phyloP scores from a whole-genome alignment of 768 basidiomycete genomes.

The Melanogaster broomeanus region DNA sequence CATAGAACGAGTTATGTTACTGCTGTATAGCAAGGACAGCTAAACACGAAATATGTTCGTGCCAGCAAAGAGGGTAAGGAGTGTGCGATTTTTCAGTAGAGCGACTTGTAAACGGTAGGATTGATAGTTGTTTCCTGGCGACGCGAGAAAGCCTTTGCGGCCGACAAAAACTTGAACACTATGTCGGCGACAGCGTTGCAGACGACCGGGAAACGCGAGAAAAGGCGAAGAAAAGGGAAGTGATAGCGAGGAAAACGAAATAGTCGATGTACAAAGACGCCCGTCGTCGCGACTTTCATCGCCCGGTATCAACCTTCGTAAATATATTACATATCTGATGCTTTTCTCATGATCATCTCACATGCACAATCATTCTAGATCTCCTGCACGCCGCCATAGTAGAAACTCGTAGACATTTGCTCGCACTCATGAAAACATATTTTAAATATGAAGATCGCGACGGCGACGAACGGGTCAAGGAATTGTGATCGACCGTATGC shows the following conservation, averaged over 20 bases:
- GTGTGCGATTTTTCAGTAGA: conserved; percentile 33
- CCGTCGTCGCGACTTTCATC: conserved; percentile 4
- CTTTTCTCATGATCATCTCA: too few species aligned
- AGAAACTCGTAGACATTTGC: not conserved
- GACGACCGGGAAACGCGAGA: conserved; percentile 13
- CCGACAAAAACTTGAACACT: conserved; percentile 1
- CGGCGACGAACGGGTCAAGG: too few species aligned
- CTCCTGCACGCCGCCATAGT: too few species aligned
- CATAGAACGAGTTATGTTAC: conserved; percentile 34
- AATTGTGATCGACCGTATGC: not conserved
- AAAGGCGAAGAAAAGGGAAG: conserved; percentile 10
- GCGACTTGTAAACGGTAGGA: conserved; percentile 4
- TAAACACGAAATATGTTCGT: conserved; percentile 19
- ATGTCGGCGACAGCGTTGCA: conserved; percentile 20
- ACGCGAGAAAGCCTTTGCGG: conserved; percentile 13
- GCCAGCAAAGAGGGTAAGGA: conserved; percentile 39
- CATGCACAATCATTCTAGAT: too few species aligned
- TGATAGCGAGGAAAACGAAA: conserved; percentile 15
- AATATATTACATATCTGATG: too few species aligned
- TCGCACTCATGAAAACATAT: not conserved
- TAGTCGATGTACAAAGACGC: not conserved
- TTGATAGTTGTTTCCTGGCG: conserved; percentile 7
- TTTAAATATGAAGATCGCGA: not conserved
- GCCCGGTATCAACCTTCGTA: conserved; percentile 15
- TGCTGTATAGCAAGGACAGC: conserved; percentile 34